Evolutionary conservation across 2,329 filamentous ascomycete genomes (phyloP), one percentile per base, ranked within the genome.

Genomic region (Dothideomycetes sp.): DNA sequence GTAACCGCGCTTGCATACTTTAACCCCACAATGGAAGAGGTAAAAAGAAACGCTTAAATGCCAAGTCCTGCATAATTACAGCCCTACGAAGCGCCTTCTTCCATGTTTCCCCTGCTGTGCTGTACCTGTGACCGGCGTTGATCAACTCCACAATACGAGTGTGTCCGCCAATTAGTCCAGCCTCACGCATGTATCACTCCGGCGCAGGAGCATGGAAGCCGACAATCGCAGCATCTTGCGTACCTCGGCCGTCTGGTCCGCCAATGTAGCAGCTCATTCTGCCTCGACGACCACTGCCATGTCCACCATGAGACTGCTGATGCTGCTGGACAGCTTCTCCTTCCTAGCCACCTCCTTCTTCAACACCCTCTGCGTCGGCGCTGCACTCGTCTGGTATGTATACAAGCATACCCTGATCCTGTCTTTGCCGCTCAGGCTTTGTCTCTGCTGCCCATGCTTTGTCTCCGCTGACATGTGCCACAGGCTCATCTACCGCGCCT

Each of bases 401-500:
- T n/a, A n/a, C n/a, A n/a, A n/a, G 27, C 27, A 9, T n/a, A 9
- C n/a, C n/a, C 27, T 30, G 27, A 9, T 30, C n/a, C 27, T 30
- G 9, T n/a, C n/a, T n/a, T n/a, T n/a, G n/a, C 24, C 16, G 9
- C 35, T 31, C 19, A 9, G 19, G 4, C 38, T 14, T 22, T 12
- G 4, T 9, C 14, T 31, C 24, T 19, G 14, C 32, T 29, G 12
- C 16, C 30, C 19, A 14, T 30, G 24, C 18, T 15, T 12, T 24
- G 24, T 31, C 37, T 19, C 22, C 36, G 32, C 40, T 42, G 31
- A 42, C 33, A 4, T 4, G 10, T 12, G 29, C 15, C 5, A 12
- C 34, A 43, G 85, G 86, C 73, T 94, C 45, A 70, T 87, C 44
- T 82, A 84, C 59, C 81, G 91, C 56, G 84, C 86, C 45, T 86